Percentiles rank a stretch among this genome's conserved stretches.
These are phyloP conservation scores for Elsinoe perseae DNA, from an alignment of 2,329 filamentous ascomycete genomes.

Conservation along the genomic window DNA sequence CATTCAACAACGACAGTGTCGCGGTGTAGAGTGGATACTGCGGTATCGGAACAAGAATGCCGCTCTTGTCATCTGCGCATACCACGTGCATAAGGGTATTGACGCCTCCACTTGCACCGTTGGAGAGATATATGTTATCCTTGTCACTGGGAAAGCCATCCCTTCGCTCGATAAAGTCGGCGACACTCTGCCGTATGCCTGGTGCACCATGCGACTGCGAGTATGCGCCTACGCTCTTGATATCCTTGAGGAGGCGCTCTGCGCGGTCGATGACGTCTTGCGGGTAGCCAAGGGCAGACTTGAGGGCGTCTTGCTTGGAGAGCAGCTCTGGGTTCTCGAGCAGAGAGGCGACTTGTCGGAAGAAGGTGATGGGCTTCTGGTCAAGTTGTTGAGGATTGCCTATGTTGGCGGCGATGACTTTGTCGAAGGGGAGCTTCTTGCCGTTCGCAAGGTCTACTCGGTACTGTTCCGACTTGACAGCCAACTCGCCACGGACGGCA, in stretches of 20 bases:
- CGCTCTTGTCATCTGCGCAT: slow-evolving; percentile 66
- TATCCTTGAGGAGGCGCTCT: slow-evolving; percentile 67
- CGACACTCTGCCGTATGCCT: slow-evolving; percentile 79
- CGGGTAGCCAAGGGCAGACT: slow-evolving; percentile 74
- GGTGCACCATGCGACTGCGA: slow-evolving; percentile 87
- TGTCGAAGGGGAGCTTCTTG: slow-evolving; percentile 33
- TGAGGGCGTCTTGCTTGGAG: slow-evolving; percentile 71
- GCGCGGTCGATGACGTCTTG: slow-evolving; percentile 81
- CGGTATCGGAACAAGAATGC: slow-evolving; percentile 88
- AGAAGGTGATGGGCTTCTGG: slow-evolving; percentile 98
- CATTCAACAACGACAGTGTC: slow-evolving; percentile 76
- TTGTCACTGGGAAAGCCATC: slow-evolving; percentile 82
- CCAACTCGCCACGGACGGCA: slow-evolving; percentile 91
- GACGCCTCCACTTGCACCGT: slow-evolving; percentile 86
- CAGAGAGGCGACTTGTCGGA: slow-evolving; percentile 89
- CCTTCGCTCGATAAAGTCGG: slow-evolving; percentile 79
- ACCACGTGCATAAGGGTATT: slow-evolving; percentile 89
- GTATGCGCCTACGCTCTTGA: slow-evolving; percentile 91
- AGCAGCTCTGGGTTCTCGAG: slow-evolving; percentile 83
- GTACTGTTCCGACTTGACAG: slow-evolving; percentile 87
- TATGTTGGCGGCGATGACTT: slow-evolving; percentile 72
- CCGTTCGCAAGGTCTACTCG: slow-evolving; percentile 58
- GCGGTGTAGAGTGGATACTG: slow-evolving; percentile 98
- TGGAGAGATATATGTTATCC: slow-evolving; percentile 79
- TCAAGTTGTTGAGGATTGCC: slow-evolving; percentile 98